Evolutionary conservation across 148 eudicot species (phyloP).

Genomic region (Rheum nobile): DNA sequence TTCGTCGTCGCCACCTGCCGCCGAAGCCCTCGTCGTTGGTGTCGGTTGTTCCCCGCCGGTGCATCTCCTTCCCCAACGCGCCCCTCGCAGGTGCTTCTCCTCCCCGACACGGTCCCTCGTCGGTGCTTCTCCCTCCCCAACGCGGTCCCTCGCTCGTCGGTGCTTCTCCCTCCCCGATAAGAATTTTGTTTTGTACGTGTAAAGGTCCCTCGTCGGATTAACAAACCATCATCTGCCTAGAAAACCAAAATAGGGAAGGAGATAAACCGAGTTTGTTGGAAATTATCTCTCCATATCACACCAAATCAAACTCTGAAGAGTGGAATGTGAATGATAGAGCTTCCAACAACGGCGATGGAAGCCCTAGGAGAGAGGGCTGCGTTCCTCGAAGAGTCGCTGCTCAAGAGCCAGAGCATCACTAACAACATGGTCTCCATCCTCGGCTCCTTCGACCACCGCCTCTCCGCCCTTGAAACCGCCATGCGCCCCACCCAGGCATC

Average conservation of each 20-base stretch:
- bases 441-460: slow-evolving; percentile 90
- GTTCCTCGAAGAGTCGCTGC: slow-evolving; percentile 50
- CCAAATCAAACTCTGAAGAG: neutral
- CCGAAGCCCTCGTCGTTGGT: too few species aligned
- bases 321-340: slow-evolving; percentile 13
- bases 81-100: too few species aligned
- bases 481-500: slow-evolving; percentile 83
- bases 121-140: too few species aligned
- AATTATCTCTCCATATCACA: neutral
- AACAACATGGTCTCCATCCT: slow-evolving; percentile 64
- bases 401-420: slow-evolving; percentile 60
- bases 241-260: neutral
- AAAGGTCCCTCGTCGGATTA: too few species aligned
- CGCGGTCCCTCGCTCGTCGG: too few species aligned
- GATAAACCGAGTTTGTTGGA: neutral
- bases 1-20: too few species aligned
- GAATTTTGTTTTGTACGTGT: too few species aligned
- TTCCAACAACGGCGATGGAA: slow-evolving; percentile 25
- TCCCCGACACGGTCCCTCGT: too few species aligned
- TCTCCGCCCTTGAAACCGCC: too few species aligned
- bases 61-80: too few species aligned
- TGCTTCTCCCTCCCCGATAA: too few species aligned
- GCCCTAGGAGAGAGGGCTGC: slow-evolving; percentile 46
- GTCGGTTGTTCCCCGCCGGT: too few species aligned
- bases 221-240: neutral